A percentile compares a stretch with the other conserved stretches of the same genome.
Evolutionary conservation across 2,329 filamentous ascomycete genomes (phyloP).

Genomic region (Verticillium dahliae): DNA sequence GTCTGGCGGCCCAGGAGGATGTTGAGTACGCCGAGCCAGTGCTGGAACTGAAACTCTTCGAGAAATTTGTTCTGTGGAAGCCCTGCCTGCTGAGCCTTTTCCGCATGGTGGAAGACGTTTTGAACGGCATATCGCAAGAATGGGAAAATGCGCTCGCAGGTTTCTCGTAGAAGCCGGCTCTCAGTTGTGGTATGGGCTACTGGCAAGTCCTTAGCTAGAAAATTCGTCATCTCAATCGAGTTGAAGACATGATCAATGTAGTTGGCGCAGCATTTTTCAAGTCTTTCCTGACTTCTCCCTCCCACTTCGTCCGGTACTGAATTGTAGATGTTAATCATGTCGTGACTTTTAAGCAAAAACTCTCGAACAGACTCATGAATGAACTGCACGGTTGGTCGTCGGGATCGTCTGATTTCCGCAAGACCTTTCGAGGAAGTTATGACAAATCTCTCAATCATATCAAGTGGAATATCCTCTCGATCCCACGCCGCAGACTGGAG

Average conservation of each 20-base stretch:
- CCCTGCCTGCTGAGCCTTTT: conserved; percentile 19
- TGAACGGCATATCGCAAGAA: conserved; percentile 38
- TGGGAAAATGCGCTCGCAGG: conserved; percentile 22
- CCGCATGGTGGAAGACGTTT: conserved; percentile 33
- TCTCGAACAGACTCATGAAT: conserved; percentile 42
- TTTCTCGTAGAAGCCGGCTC: neutral
- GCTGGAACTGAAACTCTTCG: neutral
- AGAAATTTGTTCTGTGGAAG: neutral
- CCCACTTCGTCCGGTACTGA: conserved; percentile 21
- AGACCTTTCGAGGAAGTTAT: conserved; percentile 37
- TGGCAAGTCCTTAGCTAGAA: neutral
- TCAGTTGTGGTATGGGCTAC: neutral
- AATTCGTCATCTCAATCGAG: neutral
- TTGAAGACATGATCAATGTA: neutral
- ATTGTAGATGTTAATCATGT: conserved; percentile 16
- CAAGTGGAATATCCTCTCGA: conserved; percentile 4
- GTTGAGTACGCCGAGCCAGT: neutral
- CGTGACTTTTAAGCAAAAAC: conserved; percentile 31
- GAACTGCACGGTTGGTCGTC: conserved; percentile 30
- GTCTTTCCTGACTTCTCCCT: conserved; percentile 23
- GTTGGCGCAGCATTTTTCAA: neutral
- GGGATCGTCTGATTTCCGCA: conserved; percentile 25
- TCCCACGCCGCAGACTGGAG: conserved; percentile 14
- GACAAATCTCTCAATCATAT: conserved; percentile 25
- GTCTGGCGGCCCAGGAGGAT: neutral